A percentile compares a stretch with the other conserved stretches of the same genome.
phyloP scores from a whole-genome alignment of 1,139 yeast genomes.

The Martiniozyma asiatica region DNA sequence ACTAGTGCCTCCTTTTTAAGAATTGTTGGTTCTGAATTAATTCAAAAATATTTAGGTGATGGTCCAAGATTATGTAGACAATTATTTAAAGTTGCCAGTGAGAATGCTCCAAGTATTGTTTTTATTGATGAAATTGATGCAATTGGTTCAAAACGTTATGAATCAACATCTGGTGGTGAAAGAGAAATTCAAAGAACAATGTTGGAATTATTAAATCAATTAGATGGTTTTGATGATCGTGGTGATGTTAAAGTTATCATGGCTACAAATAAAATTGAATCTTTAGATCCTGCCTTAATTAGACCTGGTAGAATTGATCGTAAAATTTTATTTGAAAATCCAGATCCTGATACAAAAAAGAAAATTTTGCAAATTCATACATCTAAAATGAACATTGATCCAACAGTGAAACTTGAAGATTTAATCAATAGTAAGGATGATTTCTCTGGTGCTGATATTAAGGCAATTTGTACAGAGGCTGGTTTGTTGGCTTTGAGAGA shows the following conservation, averaged over 20 bases:
- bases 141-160: constrained; percentile 95
- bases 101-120: constrained; percentile 94
- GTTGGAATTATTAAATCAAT: constrained; percentile 91
- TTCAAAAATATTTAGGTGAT: constrained; percentile 95
- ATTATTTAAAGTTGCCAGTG: constrained; percentile 92
- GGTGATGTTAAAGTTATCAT: constrained; percentile 97
- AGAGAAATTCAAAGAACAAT: constrained; percentile 97
- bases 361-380: constrained; percentile 92
- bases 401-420: constrained; percentile 82
- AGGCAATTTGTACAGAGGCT: constrained; percentile 83
- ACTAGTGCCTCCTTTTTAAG: constrained; percentile 93
- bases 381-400: constrained; percentile 81
- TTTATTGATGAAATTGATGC: constrained; percentile 99
- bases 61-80: constrained; percentile 95
- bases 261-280: constrained; percentile 97
- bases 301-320: constrained; percentile 99
- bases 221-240: constrained; percentile 97
- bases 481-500: constrained; percentile 93
- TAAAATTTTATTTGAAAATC: constrained; percentile 91
- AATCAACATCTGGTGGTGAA: constrained; percentile 93
- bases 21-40: constrained; percentile 93
- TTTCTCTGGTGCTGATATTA: constrained; percentile 94
- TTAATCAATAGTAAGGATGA: constrained; percentile 90
- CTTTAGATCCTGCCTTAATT: constrained; percentile 92
- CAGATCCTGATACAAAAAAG: constrained; percentile 86